Evolutionary conservation across 192 early-diverging fungal species (phyloP), one percentile per base, ranked within the genome.

Genomic region (Geosiphon pyriformis): DNA sequence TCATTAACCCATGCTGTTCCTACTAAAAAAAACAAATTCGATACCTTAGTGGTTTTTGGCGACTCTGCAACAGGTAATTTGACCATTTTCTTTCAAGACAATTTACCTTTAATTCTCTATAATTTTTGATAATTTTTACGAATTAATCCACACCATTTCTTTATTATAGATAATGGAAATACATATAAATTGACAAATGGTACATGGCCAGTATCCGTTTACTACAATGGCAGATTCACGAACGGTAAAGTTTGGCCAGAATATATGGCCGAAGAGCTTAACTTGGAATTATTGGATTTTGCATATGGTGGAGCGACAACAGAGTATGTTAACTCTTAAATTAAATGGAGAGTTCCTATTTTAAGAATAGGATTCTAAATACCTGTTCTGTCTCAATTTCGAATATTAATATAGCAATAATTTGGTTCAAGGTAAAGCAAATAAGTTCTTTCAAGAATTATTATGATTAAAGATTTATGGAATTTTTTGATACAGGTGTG

Each of bases 91-190:
- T n/a, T n/a, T n/a, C n/a, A n/a, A n/a, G n/a, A n/a, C n/a, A n/a
- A n/a, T n/a, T n/a, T n/a, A n/a, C n/a, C n/a, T n/a, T n/a, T n/a
- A n/a, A n/a, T n/a, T n/a, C n/a, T n/a, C n/a, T n/a, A n/a, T n/a
- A n/a, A n/a, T n/a, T n/a, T n/a, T n/a, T n/a, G n/a, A n/a, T n/a
- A n/a, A n/a, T n/a, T n/a, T n/a, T 42, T 10, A 42, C 6, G 15
- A 6, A 10, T 10, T 10, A 42, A 42, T 42, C 37, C n/a, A n/a
- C n/a, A n/a, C n/a, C n/a, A n/a, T n/a, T n/a, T n/a, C n/a, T n/a
- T n/a, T n/a, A n/a, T n/a, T n/a, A n/a, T n/a, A 27, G 53, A 55
- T 55, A 55, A 12, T 23, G 53, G 53, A 12, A 55, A 55, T 23
- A 12, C 22, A 1, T 55, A 55, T 29, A 55, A 20, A 1, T 23